Conservation (phyloP, 345 rosid species). For the Luvunga scandens region DNA sequence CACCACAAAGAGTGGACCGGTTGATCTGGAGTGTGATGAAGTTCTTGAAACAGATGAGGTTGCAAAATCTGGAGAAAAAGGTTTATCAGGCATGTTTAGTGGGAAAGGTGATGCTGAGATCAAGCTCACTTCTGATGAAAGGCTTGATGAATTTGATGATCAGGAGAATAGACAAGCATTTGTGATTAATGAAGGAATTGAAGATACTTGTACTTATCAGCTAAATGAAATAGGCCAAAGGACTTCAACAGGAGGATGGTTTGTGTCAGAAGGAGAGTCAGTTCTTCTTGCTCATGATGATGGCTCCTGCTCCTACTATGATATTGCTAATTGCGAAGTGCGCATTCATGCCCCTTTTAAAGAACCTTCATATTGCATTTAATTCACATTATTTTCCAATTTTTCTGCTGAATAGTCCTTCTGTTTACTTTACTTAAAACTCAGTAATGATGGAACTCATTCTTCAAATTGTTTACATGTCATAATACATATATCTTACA, state of each 20-base stretch:
- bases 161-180: slow-evolving; percentile 52
- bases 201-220: slow-evolving; percentile 46
- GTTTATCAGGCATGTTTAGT: slow-evolving; percentile 25
- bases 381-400: neutral
- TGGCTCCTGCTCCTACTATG: slow-evolving; percentile 89
- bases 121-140: slow-evolving; percentile 70
- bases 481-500: no score
- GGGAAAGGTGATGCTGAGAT: slow-evolving; percentile 39
- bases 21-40: slow-evolving; percentile 34
- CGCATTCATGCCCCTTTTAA: neutral
- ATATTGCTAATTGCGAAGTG: slow-evolving; percentile 88
- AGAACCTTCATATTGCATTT: neutral
- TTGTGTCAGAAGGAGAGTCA: slow-evolving; percentile 96
- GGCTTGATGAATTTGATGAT: slow-evolving; percentile 74
- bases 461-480: neutral
- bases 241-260: slow-evolving; percentile 90
- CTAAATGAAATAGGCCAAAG: slow-evolving; percentile 65
- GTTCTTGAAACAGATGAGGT: slow-evolving; percentile 58
- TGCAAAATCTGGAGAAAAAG: slow-evolving; percentile 39
- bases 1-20: slow-evolving; percentile 18
- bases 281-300: slow-evolving; percentile 86
- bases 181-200: slow-evolving; percentile 50
- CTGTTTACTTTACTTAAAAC: neutral
- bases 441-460: neutral
- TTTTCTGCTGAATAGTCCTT: neutral